Evolutionary conservation across 495 filamentous ascomycete genomes (phyloP).

Genomic region (Trichocladium uniseriatum): DNA sequence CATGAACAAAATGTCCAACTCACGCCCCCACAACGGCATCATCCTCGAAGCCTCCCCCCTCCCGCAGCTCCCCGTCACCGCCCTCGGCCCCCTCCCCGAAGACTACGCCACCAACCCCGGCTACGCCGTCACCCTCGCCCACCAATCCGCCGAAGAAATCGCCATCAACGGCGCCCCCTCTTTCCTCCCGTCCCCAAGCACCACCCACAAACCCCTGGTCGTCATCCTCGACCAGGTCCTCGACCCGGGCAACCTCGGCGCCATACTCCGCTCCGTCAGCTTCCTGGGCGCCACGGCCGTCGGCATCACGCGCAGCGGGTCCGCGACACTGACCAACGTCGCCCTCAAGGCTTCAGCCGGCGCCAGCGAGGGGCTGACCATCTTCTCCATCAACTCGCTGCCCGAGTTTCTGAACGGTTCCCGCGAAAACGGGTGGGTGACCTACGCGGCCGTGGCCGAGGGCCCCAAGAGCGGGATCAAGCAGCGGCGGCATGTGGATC

Average conservation of each 20-base stretch:
- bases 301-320: slow-evolving; percentile 54
- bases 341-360: slow-evolving; percentile 81
- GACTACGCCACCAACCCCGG: slow-evolving; percentile 23
- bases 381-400: slow-evolving; percentile 57
- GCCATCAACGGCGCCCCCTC: slow-evolving; percentile 54
- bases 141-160: slow-evolving; percentile 66
- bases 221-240: slow-evolving; percentile 75
- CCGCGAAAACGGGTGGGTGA: slow-evolving; percentile 63
- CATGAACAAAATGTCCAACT: slow-evolving; percentile 72
- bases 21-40: slow-evolving; percentile 86
- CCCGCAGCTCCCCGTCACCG: slow-evolving; percentile 58
- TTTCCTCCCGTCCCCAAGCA: slow-evolving; percentile 32
- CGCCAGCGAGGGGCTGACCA: slow-evolving; percentile 65
- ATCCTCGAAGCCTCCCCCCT: slow-evolving; percentile 81
- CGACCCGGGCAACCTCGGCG: slow-evolving; percentile 84
- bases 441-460: slow-evolving; percentile 56
- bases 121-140: slow-evolving; percentile 31
- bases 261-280: slow-evolving; percentile 74
- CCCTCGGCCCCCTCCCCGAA: slow-evolving; percentile 41
- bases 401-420: slow-evolving; percentile 59
- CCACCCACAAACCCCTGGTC: slow-evolving; percentile 60
- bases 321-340: slow-evolving; percentile 62
- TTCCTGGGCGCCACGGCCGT: slow-evolving; percentile 79
- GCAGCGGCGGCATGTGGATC: slow-evolving; percentile 22
- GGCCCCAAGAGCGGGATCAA: slow-evolving; percentile 42